Evolutionary conservation across 2,329 filamentous ascomycete species (phyloP), one percentile per base, ranked within the genome.

Genomic region (Trichoderma sp.): DNA sequence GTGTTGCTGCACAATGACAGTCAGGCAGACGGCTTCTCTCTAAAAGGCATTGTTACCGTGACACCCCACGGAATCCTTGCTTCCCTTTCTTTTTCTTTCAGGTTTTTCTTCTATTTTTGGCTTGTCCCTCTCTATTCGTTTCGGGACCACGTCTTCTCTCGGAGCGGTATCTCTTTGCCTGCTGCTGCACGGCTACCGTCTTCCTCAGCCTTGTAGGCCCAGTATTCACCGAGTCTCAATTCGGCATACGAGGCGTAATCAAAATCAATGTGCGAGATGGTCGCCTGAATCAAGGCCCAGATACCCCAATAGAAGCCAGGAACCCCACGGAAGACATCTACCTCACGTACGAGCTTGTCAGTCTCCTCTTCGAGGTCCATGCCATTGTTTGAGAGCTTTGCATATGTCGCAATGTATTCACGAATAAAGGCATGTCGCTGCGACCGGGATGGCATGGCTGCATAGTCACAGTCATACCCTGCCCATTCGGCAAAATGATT

Each of bases 401-500:
- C 91, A 86, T 97, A 98, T 77, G 92, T 91, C 76, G 88, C 87
- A 33, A 98, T 89, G 82, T 99, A 99, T 82, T 96, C 93, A 78
- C 89, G 87, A 76, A 98, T 90, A 84, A 99, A 99, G 73, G 92
- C 91, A 62, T 91, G 90, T 33, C 97, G 93, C 80, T 96, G 91
- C 24, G 91, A 87, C 77, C 89, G 90, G 1, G 94, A 97, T 6
- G 97, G 97, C 75, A 98, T 89, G 79, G 93, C 92, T 80, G 86
- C 91, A 86, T 94, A 95, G 84, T 98, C 95, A 87, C 97, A 99
- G 80, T 97, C 95, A 81, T 98, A 98, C 75, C 97, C 97, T 76
- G 93, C 95, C 96, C 97, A 99, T 86, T 99, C 97, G 65, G 97
- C 95, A 83, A 99, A 98, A 87, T 99, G 97, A 86, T 99, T 99